A percentile compares a stretch with the other conserved stretches of the same genome.
Conservation (phyloP, 345 rosid genomes). For the Eucalyptus curtisii region DNA sequence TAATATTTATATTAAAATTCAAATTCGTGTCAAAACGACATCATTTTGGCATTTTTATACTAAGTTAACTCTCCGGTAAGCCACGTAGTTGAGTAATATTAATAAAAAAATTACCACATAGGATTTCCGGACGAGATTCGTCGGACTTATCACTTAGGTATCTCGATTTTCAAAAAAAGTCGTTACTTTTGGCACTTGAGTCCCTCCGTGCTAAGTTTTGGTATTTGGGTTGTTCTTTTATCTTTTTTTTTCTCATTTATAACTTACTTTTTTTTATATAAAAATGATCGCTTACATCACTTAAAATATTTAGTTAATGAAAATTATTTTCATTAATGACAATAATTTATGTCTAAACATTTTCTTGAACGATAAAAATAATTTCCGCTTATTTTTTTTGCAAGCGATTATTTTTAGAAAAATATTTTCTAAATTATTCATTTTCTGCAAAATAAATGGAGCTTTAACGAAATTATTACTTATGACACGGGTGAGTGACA, state of each 20-base stretch:
- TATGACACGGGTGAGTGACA: neutral
- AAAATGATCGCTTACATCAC: rapidly evolving
- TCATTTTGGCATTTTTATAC: no score
- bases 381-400: neutral
- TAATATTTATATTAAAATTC: no score
- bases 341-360: no score
- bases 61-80: rapidly evolving
- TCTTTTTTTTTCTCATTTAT: neutral
- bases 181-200: rapidly evolving
- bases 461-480: rapidly evolving
- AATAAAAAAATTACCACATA: no score
- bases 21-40: rapidly evolving
- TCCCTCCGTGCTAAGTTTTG: no score
- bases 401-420: rapidly evolving
- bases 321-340: no score
- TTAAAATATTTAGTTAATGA: neutral
- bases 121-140: rapidly evolving
- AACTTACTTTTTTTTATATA: neutral
- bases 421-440: neutral
- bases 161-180: no score
- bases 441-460: rapidly evolving
- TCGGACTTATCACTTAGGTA: no score
- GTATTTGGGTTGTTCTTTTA: no score
- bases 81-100: rapidly evolving
- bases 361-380: neutral